These are phyloP conservation scores for Pythium scleroteichum DNA, from an alignment of 352 stramenopile genomes.

Conservation along the genomic window DNA sequence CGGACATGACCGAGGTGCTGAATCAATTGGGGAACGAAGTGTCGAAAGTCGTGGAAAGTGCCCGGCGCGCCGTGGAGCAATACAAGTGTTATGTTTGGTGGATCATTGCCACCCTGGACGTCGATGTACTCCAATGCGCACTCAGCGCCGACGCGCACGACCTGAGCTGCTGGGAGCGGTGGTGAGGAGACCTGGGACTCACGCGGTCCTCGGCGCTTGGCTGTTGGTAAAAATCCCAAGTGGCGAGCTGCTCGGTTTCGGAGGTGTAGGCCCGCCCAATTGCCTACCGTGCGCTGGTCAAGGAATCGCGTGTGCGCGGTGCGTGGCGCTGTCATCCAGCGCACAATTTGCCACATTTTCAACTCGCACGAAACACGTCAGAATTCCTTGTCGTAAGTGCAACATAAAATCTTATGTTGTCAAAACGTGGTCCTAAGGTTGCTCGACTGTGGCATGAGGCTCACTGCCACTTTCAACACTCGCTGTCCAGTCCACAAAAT, in stretches of 20 bases:
- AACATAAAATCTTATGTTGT: conserved; percentile 9
- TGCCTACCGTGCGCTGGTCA: no score
- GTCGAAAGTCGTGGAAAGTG: conserved; percentile 63
- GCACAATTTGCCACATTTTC: no score
- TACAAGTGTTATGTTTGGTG: conserved; percentile 44
- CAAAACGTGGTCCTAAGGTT: no score
- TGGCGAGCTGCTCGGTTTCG: not conserved
- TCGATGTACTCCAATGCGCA: conserved; percentile 28
- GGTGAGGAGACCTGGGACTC: conserved; percentile 1
- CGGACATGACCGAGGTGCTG: conserved; percentile 32
- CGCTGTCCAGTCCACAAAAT: conserved; percentile 32
- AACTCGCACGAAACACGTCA: conserved; percentile 18
- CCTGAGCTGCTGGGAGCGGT: conserved; percentile 8
- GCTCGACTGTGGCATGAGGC: not conserved
- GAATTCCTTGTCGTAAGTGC: conserved; percentile 9
- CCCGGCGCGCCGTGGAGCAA: conserved; percentile 65
- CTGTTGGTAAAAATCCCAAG: not conserved
- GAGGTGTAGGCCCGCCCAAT: no score
- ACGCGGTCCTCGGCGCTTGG: not conserved
- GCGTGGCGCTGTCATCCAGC: no score
- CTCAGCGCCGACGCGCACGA: conserved; percentile 13
- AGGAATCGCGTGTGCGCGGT: no score
- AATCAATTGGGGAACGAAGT: conserved; percentile 57
- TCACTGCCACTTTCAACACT: conserved; percentile 5
- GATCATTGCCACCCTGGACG: not conserved